Percentiles rank a stretch among this genome's conserved stretches.
phyloP scores from a whole-genome alignment of 1,284 basidiomycete species.

The Ceratobasidium sp. region DNA sequence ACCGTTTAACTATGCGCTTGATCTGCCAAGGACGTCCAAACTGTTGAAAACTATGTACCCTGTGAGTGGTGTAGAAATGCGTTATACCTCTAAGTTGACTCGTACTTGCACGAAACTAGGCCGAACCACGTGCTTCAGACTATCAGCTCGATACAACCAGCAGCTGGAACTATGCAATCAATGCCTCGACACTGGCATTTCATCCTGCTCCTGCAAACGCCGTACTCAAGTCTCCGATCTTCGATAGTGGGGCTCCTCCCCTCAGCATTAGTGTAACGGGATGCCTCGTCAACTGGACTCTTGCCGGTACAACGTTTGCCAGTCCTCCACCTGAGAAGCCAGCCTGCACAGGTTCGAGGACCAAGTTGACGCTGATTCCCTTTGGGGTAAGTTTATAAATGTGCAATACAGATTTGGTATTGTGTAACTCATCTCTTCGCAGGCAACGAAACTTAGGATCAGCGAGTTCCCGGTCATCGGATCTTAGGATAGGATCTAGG shows the following conservation, averaged over 20 bases:
- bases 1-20: slow-evolving; percentile 70
- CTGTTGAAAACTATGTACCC: slow-evolving; percentile 52
- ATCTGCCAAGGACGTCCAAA: slow-evolving; percentile 63
- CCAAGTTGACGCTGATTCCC: slow-evolving; percentile 66
- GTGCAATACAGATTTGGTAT: not conserved
- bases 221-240: slow-evolving; percentile 67
- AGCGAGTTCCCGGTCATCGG: slow-evolving; percentile 66
- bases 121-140: slow-evolving; percentile 67
- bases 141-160: slow-evolving; percentile 67
- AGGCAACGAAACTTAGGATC: slow-evolving; percentile 70
- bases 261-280: slow-evolving; percentile 67
- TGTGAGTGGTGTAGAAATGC: not conserved
- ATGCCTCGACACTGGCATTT: slow-evolving; percentile 68
- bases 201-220: slow-evolving; percentile 60
- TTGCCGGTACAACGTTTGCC: slow-evolving; percentile 67
- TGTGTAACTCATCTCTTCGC: not conserved
- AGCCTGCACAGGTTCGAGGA: slow-evolving; percentile 62
- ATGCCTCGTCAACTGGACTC: slow-evolving; percentile 67
- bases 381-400: slow-evolving; percentile 64
- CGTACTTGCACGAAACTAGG: slow-evolving; percentile 60
- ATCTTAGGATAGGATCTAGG: not conserved
- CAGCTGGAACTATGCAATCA: slow-evolving; percentile 71
- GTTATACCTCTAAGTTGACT: not conserved
- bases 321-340: slow-evolving; percentile 66
- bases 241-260: slow-evolving; percentile 68